A percentile compares a stretch with the other conserved stretches of the same genome.
Conservation (phyloP, 1,284 basidiomycete genomes). For the Rugosomyces carneus region DNA sequence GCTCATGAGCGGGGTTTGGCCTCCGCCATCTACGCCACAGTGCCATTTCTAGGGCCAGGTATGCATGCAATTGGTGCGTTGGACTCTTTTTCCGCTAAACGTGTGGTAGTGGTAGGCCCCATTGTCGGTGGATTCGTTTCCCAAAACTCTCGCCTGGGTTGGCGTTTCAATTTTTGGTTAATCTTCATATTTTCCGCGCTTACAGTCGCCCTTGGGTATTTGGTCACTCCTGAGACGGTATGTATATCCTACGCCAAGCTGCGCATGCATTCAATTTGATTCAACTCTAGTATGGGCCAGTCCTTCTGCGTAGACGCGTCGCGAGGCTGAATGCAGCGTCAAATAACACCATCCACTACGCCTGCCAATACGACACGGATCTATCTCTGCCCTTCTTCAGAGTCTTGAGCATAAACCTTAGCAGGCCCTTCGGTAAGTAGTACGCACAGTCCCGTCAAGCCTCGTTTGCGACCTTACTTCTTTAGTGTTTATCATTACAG, state of each 20-base stretch:
- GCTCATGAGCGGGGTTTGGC: constrained; percentile 54
- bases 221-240: constrained; percentile 47
- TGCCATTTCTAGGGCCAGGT: constrained; percentile 71
- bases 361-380: constrained; percentile 50
- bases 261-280: constrained; percentile 1
- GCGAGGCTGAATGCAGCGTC: constrained; percentile 40
- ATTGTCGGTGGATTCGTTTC: no score
- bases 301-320: constrained; percentile 56
- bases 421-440: constrained; percentile 52
- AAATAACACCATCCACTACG: constrained; percentile 36
- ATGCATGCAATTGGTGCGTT: constrained; percentile 38
- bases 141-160: no score
- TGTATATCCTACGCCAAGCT: constrained; percentile 8
- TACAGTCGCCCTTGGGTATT: constrained; percentile 40
- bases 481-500: constrained; percentile 56
- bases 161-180: constrained; percentile 53
- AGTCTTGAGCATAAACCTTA: constrained; percentile 41
- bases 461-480: neutral
- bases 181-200: constrained; percentile 53
- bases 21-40: constrained; percentile 55
- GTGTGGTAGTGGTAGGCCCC: no score
- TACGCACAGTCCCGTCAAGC: neutral
- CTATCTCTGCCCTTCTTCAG: constrained; percentile 38
- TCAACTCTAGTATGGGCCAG: constrained; percentile 52
- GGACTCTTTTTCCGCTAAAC: constrained; percentile 39